These are phyloP conservation scores for Oryza rufipogon DNA, from an alignment of 176 grass and related monocot genomes.

Conservation along the genomic window DNA sequence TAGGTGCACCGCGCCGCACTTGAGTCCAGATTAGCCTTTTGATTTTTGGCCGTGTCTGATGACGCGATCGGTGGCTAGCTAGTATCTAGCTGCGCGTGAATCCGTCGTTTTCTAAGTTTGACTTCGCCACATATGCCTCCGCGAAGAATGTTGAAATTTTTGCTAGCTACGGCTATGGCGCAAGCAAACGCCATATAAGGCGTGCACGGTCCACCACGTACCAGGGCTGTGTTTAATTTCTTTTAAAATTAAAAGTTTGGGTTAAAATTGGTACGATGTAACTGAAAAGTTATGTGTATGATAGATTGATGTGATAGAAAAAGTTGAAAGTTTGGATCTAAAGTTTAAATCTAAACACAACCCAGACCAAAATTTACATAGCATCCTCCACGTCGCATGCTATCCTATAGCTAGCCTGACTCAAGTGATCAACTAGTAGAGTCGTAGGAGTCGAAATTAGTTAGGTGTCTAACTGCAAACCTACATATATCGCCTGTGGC, in stretches of 20 bases:
- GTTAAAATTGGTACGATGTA: too few species aligned
- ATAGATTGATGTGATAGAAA: too few species aligned
- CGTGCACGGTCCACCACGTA: neutral
- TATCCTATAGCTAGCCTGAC: neutral
- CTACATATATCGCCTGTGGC: neutral
- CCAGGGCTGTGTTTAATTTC: neutral
- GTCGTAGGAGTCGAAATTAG: neutral
- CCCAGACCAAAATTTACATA: constrained; percentile 28
- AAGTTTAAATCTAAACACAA: too few species aligned
- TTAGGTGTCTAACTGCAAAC: neutral
- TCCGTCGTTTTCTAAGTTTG: constrained; percentile 46
- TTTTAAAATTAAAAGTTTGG: too few species aligned
- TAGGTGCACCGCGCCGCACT: constrained; percentile 22
- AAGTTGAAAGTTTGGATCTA: too few species aligned
- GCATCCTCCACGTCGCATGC: constrained; percentile 11
- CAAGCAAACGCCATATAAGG: constrained; percentile 4
- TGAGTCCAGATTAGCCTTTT: constrained; percentile 35
- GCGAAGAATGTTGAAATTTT: constrained; percentile 51
- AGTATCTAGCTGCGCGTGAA: constrained; percentile 26
- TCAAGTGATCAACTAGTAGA: neutral
- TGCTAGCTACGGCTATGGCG: neutral
- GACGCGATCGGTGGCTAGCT: constrained; percentile 4
- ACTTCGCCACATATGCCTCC: constrained; percentile 16
- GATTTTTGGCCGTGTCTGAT: constrained; percentile 14
- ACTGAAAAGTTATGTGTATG: too few species aligned